Percentiles rank a stretch among this genome's conserved stretches.
phyloP scores from a whole-genome alignment of 768 basidiomycete species.

The Dacryopinax primogenitus region DNA sequence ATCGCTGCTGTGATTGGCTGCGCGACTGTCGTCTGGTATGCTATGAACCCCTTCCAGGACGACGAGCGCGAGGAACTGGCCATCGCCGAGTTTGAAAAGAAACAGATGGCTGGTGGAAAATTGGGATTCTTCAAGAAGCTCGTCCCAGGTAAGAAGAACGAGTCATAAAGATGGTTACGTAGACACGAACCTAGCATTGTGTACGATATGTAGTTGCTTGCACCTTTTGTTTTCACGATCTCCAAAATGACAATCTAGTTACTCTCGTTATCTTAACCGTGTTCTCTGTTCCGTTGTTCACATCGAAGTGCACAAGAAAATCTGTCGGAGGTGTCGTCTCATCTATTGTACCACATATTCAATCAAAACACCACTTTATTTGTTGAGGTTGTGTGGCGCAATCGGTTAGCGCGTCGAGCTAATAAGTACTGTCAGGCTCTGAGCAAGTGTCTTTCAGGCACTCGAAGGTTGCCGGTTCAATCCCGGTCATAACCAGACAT shows the following conservation, averaged over 20 bases:
- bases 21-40: slow-evolving; percentile 74
- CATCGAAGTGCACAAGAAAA: too few species aligned
- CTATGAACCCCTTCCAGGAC: slow-evolving; percentile 51
- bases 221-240: background rate
- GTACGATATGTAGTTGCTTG: background rate
- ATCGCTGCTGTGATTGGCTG: slow-evolving; percentile 39
- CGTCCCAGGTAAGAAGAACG: background rate
- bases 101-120: slow-evolving; percentile 22
- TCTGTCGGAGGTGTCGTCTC: too few species aligned
- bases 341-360: too few species aligned
- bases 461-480: slow-evolving; percentile 3
- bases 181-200: background rate
- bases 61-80: slow-evolving; percentile 71
- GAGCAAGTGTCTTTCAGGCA: background rate
- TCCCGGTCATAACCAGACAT: background rate
- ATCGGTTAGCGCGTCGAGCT: slow-evolving; percentile 8
- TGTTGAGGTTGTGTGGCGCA: slow-evolving; percentile 5
- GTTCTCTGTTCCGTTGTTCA: too few species aligned
- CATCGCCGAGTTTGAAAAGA: slow-evolving; percentile 41
- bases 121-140: background rate
- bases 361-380: too few species aligned
- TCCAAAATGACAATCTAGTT: background rate
- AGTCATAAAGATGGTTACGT: background rate
- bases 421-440: too few species aligned
- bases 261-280: too few species aligned